A percentile compares a stretch with the other conserved stretches of the same genome.
Conservation (phyloP, 2,329 filamentous ascomycete genomes). For the Pyricularia sp. region DNA sequence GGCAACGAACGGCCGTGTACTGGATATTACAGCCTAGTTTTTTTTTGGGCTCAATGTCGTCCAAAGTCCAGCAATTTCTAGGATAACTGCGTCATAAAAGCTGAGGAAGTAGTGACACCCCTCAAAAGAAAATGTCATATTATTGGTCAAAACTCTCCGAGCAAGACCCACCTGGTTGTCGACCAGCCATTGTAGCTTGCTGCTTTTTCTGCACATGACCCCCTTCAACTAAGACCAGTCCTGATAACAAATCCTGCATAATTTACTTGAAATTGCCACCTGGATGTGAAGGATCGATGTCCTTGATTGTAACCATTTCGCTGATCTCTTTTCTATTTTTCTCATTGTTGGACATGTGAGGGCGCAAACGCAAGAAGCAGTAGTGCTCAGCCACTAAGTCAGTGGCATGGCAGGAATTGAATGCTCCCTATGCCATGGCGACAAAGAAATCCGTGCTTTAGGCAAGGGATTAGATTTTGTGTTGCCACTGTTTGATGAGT, state of each 20-base stretch:
- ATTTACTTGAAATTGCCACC: background rate
- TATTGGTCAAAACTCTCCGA: background rate
- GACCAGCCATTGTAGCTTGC: background rate
- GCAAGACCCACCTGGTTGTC: background rate
- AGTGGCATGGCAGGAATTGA: background rate
- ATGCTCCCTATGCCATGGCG: background rate
- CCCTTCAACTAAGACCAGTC: background rate
- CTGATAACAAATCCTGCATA: background rate
- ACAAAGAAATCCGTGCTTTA: too few species aligned
- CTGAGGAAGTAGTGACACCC: background rate
- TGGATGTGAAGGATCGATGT: too few species aligned
- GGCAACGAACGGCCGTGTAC: background rate
- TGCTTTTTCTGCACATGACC: background rate
- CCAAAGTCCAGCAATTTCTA: background rate
- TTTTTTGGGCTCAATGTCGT: background rate
- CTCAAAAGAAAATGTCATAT: background rate
- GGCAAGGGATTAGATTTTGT: too few species aligned
- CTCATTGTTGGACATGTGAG: background rate
- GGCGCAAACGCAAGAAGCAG: too few species aligned
- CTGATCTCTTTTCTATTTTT: background rate
- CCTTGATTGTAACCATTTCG: too few species aligned
- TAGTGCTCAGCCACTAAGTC: background rate
- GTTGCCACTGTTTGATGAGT: background rate
- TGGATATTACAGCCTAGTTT: background rate
- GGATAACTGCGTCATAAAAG: conserved; percentile 1